Conservation (phyloP, 768 basidiomycete genomes). For the Auriculariales sp. region DNA sequence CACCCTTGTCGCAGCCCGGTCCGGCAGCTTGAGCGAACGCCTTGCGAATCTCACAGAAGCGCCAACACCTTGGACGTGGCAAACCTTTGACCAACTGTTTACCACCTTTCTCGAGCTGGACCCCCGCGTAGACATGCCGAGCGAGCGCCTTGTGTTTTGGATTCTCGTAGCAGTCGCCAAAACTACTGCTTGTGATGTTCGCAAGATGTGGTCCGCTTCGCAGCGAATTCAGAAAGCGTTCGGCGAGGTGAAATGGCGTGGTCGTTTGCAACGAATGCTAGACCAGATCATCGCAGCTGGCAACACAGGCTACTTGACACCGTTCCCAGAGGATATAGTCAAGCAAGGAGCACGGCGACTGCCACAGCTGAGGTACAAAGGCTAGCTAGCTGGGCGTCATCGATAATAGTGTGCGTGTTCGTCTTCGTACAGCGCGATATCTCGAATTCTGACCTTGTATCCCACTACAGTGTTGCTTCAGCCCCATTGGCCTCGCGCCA, state of each 20-base stretch:
- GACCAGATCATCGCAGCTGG: conserved; percentile 19
- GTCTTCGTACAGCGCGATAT: neutral
- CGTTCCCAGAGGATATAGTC: neutral
- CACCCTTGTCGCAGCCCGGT: neutral
- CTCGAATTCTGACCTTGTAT: neutral
- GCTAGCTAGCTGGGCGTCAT: neutral
- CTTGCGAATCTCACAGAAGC: neutral
- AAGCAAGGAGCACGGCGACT: neutral
- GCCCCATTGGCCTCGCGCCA: conserved; percentile 39
- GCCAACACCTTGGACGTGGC: conserved; percentile 34
- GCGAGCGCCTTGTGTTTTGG: conserved; percentile 43
- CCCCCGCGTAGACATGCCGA: conserved; percentile 17
- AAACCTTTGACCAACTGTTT: conserved; percentile 43
- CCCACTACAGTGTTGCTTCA: neutral
- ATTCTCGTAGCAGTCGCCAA: conserved; percentile 49
- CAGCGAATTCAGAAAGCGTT: conserved; percentile 40
- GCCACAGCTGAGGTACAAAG: too few species aligned
- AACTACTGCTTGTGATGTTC: conserved; percentile 37
- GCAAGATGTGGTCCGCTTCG: conserved; percentile 42
- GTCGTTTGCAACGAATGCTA: conserved; percentile 30
- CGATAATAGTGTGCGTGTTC: neutral
- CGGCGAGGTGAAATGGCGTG: conserved; percentile 27
- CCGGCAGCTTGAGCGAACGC: too few species aligned
- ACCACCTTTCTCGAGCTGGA: conserved; percentile 44
- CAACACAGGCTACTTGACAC: conserved; percentile 6